Percentiles rank a stretch among this genome's conserved stretches.
Conservation (phyloP, 2,329 filamentous ascomycete genomes). For the Talaromyces piceae region DNA sequence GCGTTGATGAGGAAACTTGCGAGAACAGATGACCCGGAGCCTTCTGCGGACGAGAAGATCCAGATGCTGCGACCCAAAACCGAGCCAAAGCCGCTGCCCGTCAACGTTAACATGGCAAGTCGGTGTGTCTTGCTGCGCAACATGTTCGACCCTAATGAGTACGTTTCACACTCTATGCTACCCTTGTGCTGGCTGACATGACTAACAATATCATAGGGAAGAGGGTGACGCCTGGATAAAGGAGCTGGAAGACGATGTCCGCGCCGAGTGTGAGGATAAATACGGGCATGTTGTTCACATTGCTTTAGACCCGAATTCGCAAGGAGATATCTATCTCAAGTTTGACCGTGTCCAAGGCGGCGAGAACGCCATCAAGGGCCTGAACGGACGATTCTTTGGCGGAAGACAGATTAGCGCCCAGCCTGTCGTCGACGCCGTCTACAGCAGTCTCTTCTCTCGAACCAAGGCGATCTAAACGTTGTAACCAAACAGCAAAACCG, state of each 20-base stretch:
- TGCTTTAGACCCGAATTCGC: slow-evolving; percentile 82
- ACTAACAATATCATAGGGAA: slow-evolving; percentile 50
- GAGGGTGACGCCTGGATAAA: slow-evolving; percentile 83
- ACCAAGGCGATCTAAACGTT: slow-evolving; percentile 64
- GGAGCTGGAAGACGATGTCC: slow-evolving; percentile 88
- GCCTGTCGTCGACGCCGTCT: slow-evolving; percentile 96
- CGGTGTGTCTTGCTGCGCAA: slow-evolving; percentile 91
- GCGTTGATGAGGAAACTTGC: slow-evolving; percentile 98
- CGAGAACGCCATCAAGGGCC: slow-evolving; percentile 94
- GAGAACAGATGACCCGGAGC: slow-evolving; percentile 76
- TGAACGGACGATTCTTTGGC: slow-evolving; percentile 95
- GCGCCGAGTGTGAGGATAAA: slow-evolving; percentile 84
- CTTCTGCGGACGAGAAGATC: slow-evolving; percentile 55
- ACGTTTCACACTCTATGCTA: slow-evolving; percentile 38
- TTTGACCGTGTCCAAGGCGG: slow-evolving; percentile 93
- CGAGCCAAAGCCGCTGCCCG: slow-evolving; percentile 67
- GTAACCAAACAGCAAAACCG: no score
- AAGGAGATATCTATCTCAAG: slow-evolving; percentile 96
- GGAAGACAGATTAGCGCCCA: slow-evolving; percentile 87
- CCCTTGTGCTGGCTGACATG: neutral
- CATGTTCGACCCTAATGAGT: slow-evolving; percentile 91
- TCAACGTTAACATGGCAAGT: slow-evolving; percentile 86
- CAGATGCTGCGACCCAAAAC: slow-evolving; percentile 71
- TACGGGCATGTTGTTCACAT: slow-evolving; percentile 98
- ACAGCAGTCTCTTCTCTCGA: slow-evolving; percentile 90